These are phyloP conservation scores for Dentiscutata heterogama DNA, from an alignment of 371 early-diverging fungal genomes.

Conservation along the genomic window DNA sequence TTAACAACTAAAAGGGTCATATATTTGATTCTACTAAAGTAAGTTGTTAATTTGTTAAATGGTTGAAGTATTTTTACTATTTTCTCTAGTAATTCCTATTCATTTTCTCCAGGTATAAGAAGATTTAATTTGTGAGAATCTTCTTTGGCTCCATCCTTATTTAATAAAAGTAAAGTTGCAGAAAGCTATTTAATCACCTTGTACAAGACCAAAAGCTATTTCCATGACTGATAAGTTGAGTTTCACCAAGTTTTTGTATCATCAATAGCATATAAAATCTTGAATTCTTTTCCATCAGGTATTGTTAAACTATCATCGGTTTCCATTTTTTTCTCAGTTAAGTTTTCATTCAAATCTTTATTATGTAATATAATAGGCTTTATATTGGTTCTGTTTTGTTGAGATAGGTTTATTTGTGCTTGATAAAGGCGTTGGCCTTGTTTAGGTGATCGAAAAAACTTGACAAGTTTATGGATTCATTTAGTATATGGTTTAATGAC, in stretches of 20 bases:
- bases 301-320: background rate
- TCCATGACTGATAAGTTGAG: background rate
- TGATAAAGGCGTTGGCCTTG: constrained; percentile 1
- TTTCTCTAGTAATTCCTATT: background rate
- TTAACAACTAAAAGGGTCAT: constrained; percentile 16
- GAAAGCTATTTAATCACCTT: background rate
- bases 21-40: constrained; percentile 24
- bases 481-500: background rate
- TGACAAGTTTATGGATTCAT: background rate
- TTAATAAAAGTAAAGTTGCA: constrained; percentile 4
- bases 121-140: background rate
- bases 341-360: too few species aligned
- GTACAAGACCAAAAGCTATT: background rate
- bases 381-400: background rate
- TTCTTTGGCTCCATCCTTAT: background rate
- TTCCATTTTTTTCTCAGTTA: background rate
- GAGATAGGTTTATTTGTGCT: constrained; percentile 19
- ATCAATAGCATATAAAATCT: background rate
- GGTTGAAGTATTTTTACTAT: too few species aligned
- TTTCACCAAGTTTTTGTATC: background rate
- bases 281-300: background rate
- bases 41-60: background rate
- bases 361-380: background rate
- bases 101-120: background rate
- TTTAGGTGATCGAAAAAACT: background rate